Evolutionary conservation across 1,284 basidiomycete species (phyloP).

Genomic region (Ganoderma leucocontextum): DNA sequence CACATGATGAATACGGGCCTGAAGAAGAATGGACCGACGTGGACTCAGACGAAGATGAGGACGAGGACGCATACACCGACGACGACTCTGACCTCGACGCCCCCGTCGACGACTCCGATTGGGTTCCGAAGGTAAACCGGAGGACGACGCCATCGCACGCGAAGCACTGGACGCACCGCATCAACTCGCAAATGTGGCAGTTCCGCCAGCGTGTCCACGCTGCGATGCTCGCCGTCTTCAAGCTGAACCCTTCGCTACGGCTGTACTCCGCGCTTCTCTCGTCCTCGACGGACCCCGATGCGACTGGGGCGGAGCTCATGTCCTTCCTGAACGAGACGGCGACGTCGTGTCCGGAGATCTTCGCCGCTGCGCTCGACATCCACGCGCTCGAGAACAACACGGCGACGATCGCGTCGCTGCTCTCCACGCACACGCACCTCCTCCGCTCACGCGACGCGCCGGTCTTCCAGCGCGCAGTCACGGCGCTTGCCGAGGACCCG

Average conservation of each 20-base stretch:
- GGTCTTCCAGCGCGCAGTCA: conserved; percentile 54
- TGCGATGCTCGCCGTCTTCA: conserved; percentile 56
- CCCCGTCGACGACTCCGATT: conserved; percentile 19
- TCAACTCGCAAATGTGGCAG: conserved; percentile 49
- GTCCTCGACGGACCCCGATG: conserved; percentile 45
- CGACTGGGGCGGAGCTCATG: conserved; percentile 47
- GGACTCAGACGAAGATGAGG: conserved; percentile 29
- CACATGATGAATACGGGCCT: conserved; percentile 39
- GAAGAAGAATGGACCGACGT: conserved; percentile 43
- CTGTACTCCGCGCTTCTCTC: conserved; percentile 54
- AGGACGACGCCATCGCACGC: conserved; percentile 48
- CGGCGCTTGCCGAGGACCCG: conserved; percentile 44
- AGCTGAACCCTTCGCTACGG: conserved; percentile 52
- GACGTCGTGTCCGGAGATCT: conserved; percentile 56
- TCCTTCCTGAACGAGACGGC: conserved; percentile 50
- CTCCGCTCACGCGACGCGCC: conserved; percentile 62
- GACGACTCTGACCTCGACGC: conserved; percentile 37
- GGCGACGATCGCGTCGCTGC: conserved; percentile 48
- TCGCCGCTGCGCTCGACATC: conserved; percentile 62
- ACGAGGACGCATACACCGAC: conserved; percentile 33
- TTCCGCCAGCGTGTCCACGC: conserved; percentile 55
- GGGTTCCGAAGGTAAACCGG: conserved; percentile 25
- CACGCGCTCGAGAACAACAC: conserved; percentile 47
- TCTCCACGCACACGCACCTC: conserved; percentile 57
- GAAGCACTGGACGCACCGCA: conserved; percentile 57